Evolutionary conservation across 768 basidiomycete genomes (phyloP), one percentile per base, ranked within the genome.

Genomic region (Tylopilus sp.): DNA sequence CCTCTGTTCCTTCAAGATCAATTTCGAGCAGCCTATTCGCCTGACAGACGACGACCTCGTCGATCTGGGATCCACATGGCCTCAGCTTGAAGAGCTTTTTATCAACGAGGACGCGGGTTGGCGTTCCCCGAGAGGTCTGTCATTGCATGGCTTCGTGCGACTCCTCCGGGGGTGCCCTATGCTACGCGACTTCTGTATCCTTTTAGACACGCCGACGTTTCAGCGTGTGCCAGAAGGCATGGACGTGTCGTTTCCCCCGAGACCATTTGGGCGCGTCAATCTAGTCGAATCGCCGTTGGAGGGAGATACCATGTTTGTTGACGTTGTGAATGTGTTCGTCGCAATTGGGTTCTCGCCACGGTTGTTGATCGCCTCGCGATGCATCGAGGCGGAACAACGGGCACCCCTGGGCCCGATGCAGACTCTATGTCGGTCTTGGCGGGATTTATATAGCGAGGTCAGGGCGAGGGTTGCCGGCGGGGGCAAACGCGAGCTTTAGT

Each of bases 311-410:
- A 36, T 42, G 26, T 17, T 53, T 42, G 9, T 21, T 1, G 31
- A 28, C 0, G 51, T 55, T 17, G 52, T 47, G 13, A 12, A 54
- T 24, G 40, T 54, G 33, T 54, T 55, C 33, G 45, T 43, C 16
- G 26, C 31, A 5, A 34, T 54, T 22, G 1, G 6, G 12, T 47
- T 55, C 30, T 36, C 45, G 14, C 54, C 45, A 3, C 19, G 22
- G 24, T n/a, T 25, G 2, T 34, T 54, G 54, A 21, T 31, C 3
- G 31, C 51, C 6, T 42, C 45, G 38, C 28, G 12, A 26, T 17
- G 22, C 2, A 12, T 29, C 5, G 26, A 25, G 14, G 25, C 26
- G 2, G 34, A 11, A 5, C 36, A 19, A 28, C 47, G 19, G 26
- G 11, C 17, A 26, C 6, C n/a, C 11, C 8, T 19, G 17, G 12